Evolutionary conservation across 345 rosid species (phyloP).

Genomic region (Salix viminalis): DNA sequence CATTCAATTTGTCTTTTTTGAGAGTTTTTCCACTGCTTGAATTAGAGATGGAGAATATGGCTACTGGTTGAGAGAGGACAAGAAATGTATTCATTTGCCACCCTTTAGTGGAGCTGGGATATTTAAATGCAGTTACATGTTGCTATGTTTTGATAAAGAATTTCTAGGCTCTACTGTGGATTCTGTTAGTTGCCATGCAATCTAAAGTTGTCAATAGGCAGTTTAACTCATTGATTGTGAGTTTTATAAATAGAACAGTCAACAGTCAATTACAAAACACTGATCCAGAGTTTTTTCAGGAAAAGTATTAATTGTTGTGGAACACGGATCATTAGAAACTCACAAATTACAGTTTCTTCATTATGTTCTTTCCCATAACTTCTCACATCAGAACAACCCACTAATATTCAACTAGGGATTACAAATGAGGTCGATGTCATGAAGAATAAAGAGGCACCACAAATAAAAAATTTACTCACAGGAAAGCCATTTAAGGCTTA

Average conservation of each 20-base stretch:
- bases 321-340: constrained; percentile 23
- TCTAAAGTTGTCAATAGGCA: too few species aligned
- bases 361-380: constrained; percentile 19
- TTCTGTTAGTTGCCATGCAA: background rate
- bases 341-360: constrained; percentile 13
- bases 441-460: background rate
- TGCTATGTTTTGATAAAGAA: background rate
- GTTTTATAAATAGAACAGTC: background rate
- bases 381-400: constrained; percentile 16
- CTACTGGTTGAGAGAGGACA: background rate
- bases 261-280: background rate
- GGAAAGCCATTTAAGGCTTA: background rate
- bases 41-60: background rate
- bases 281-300: background rate
- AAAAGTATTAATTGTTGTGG: background rate
- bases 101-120: background rate
- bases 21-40: background rate
- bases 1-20: background rate
- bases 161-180: background rate
- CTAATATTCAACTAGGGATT: background rate
- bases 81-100: background rate
- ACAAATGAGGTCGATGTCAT: background rate
- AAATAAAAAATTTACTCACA: background rate
- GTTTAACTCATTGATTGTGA: background rate
- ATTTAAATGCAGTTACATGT: background rate